Conservation (phyloP, 163 green algal species). For the Scenedesmus sp. region DNA sequence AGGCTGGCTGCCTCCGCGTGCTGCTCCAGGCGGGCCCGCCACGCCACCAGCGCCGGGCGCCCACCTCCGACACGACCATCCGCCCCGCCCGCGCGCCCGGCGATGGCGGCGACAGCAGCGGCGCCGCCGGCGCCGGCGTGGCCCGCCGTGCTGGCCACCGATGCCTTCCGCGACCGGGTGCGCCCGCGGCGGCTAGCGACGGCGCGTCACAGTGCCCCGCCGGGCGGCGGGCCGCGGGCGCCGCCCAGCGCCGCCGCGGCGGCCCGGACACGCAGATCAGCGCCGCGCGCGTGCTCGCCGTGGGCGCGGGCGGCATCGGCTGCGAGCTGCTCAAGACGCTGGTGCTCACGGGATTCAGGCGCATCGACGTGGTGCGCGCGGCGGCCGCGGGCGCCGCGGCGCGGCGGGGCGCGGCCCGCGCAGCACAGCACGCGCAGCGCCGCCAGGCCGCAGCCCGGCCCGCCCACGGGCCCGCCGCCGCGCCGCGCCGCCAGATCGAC, state of each 20-base stretch:
- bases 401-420: too few species aligned
- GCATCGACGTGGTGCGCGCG: constrained; percentile 87
- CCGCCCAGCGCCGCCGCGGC: too few species aligned
- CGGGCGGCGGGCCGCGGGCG: too few species aligned
- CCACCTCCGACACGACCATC: too few species aligned
- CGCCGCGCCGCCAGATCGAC: constrained; percentile 84
- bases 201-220: neutral
- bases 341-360: constrained; percentile 89
- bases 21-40: too few species aligned
- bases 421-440: neutral
- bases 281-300: constrained; percentile 82
- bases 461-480: neutral
- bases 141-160: constrained; percentile 25
- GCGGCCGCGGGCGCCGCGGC: neutral
- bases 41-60: too few species aligned
- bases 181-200: too few species aligned
- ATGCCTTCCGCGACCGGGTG: constrained; percentile 23
- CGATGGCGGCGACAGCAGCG: constrained; percentile 11
- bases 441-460: neutral
- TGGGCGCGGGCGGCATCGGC: constrained; percentile 97
- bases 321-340: constrained; percentile 99
- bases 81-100: too few species aligned
- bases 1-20: too few species aligned
- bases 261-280: constrained; percentile 56
- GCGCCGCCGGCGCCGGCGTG: constrained; percentile 3